These are phyloP conservation scores for Coemansia sp. DNA, from an alignment of 192 early-diverging fungal species.

Conservation along the genomic window DNA sequence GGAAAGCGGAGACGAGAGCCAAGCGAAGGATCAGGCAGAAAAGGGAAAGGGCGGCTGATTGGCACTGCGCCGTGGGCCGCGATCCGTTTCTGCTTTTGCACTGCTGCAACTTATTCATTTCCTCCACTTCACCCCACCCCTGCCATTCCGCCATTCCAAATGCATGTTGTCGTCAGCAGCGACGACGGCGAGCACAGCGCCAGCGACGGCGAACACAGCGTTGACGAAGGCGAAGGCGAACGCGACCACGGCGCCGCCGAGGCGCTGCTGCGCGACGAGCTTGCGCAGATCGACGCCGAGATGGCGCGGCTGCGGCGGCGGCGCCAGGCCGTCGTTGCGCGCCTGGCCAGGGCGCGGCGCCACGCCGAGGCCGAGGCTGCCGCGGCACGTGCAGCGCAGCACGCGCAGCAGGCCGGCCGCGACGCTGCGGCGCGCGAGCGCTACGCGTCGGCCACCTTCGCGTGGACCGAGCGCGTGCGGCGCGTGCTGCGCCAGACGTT, in stretches of 20 bases:
- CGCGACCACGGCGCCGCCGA: background rate
- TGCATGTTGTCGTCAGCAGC: slow-evolving; percentile 5
- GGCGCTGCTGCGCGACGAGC: slow-evolving; percentile 8
- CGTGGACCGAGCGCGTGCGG: slow-evolving; percentile 53
- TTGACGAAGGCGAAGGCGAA: no score
- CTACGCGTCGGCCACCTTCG: slow-evolving; percentile 48
- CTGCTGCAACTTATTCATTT: background rate
- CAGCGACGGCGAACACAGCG: background rate
- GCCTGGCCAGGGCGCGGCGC: slow-evolving; percentile 14
- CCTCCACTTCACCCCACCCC: no score
- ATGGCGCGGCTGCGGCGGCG: slow-evolving; percentile 25
- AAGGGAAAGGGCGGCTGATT: background rate
- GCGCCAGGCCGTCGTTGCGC: slow-evolving; percentile 8
- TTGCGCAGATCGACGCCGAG: slow-evolving; percentile 24
- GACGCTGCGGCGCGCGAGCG: slow-evolving; percentile 5
- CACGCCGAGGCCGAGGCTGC: slow-evolving; percentile 23
- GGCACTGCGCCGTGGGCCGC: background rate
- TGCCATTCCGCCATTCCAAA: background rate
- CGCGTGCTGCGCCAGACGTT: slow-evolving; percentile 46
- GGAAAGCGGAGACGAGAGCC: no score
- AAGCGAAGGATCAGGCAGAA: no score
- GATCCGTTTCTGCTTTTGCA: background rate
- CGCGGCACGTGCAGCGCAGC: slow-evolving; percentile 14
- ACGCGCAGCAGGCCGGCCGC: slow-evolving; percentile 14
- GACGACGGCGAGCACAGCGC: slow-evolving; percentile 12